Base-by-base conservation (phyloP, 805 yeast genomes). In the Cyberlindnera xishuangbannaensis region DNA sequence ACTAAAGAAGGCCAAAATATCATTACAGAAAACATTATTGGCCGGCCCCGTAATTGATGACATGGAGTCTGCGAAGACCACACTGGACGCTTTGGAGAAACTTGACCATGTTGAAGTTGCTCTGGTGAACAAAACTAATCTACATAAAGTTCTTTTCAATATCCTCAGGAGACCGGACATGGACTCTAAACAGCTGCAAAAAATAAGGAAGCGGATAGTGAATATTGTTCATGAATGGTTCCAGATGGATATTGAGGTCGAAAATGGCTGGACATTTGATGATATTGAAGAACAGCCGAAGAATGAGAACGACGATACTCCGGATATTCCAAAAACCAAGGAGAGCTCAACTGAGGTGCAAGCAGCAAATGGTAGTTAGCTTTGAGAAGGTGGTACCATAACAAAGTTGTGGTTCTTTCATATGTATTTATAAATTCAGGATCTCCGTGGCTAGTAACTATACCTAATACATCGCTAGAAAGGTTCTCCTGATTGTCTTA, bases 151-250 rank as follows among this genome's bases (percentile, higher is more conserved):
- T 5, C 35, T 65, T 15, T 41, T 53, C 16, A 45, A 50, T 15
- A 44, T 63, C 8, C 43, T 65, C 36, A 61, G 50, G 31, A 62
- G 62, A 39, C 67, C 68, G 2, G 65, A 63, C 36, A 19, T 43
- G 24, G 22, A 25, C 2, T 25, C 41, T 6, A 48, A 41, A 19
- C 42, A 40, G 4, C 21, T 47, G 13, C 25, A 27, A 10, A 39
- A 34, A n/a, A 29, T 51, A 6, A 39, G 55, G 34, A 17, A 30
- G 13, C 41, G 36, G 34, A 13, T 51, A 6, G 18, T 20, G 2
- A 15, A 22, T 2, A 34, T 51, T 14, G 51, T 59, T 27, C 5
- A 33, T 2, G 37, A 43, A 6, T 50, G 54, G 46, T 57, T 58
- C 28, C 53, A 40, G 6, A 30, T 57, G 6, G 39, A 38, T 5